Conservation (phyloP, 768 basidiomycete species). For the Leccinum broughii region DNA sequence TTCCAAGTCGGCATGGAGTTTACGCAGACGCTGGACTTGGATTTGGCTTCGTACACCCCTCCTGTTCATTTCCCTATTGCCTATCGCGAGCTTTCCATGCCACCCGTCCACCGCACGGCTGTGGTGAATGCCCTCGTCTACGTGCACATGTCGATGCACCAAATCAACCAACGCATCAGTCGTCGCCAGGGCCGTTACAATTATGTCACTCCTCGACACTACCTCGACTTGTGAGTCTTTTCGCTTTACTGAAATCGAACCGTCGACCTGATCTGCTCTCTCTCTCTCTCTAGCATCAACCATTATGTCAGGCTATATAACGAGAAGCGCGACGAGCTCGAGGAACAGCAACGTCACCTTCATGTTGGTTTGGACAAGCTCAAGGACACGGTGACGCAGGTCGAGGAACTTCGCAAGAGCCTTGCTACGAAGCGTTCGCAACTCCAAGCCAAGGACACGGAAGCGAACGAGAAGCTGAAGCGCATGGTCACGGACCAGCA, state of each 20-base stretch:
- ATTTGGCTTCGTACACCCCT: conserved; percentile 76
- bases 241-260: not conserved
- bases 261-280: conserved; percentile 5
- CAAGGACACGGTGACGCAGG: conserved; percentile 92
- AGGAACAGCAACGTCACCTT: conserved; percentile 97
- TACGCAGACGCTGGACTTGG: conserved; percentile 90
- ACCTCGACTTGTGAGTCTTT: conserved; percentile 90
- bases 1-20: conserved; percentile 98
- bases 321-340: conserved; percentile 95
- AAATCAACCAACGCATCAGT: conserved; percentile 85
- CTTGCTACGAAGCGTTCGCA: conserved; percentile 92
- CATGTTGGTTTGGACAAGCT: conserved; percentile 98
- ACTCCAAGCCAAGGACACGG: conserved; percentile 87
- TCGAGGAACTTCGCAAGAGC: conserved; percentile 94
- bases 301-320: conserved; percentile 95
- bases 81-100: conserved; percentile 79
- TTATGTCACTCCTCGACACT: conserved; percentile 96
- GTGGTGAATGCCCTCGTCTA: conserved; percentile 92
- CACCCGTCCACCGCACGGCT: conserved; percentile 88
- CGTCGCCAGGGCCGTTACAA: conserved; percentile 95
- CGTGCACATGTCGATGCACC: conserved; percentile 87
- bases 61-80: conserved; percentile 86
- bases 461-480: conserved; percentile 96
- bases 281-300: conserved; percentile 67
- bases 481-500: conserved; percentile 99